Conservation (phyloP, 257 asterid species). For the Oldenlandia corymbosa region DNA sequence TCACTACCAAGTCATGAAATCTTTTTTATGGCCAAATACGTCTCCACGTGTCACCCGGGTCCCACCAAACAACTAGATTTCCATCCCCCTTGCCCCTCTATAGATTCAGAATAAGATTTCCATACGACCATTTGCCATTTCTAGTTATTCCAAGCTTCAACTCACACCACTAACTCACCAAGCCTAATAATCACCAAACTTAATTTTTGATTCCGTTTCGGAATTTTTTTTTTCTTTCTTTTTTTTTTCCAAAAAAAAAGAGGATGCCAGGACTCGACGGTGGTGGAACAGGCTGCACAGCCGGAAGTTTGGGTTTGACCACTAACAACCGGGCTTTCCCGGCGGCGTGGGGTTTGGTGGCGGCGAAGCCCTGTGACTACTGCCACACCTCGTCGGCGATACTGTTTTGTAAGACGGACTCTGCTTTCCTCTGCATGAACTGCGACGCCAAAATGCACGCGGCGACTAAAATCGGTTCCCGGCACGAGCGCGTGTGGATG, state of each 20-base stretch:
- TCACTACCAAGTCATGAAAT: slow-evolving; percentile 34
- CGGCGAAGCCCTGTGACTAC: slow-evolving; percentile 61
- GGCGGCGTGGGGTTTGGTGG: slow-evolving; percentile 34
- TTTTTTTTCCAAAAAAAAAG: neutral
- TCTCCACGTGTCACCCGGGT: slow-evolving; percentile 55
- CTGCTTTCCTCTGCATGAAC: slow-evolving; percentile 52
- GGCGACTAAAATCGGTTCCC: neutral
- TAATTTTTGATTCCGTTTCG: neutral
- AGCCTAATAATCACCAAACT: slow-evolving; percentile 22
- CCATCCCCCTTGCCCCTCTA: slow-evolving; percentile 16
- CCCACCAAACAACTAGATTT: slow-evolving; percentile 35
- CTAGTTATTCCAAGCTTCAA: slow-evolving; percentile 17
- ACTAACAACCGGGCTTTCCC: slow-evolving; percentile 30
- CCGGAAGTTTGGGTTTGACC: slow-evolving; percentile 15
- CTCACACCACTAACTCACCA: slow-evolving; percentile 23
- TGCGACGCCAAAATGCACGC: slow-evolving; percentile 58
- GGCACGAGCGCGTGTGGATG: slow-evolving; percentile 75
- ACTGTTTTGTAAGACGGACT: slow-evolving; percentile 60
- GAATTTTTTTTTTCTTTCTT: neutral
- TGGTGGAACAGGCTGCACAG: neutral
- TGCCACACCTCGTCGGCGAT: slow-evolving; percentile 63
- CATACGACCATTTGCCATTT: slow-evolving; percentile 14
- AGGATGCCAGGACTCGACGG: slow-evolving; percentile 10
- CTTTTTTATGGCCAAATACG: slow-evolving; percentile 38
- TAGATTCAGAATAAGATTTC: slow-evolving; percentile 32